Conservation (phyloP, 1,284 basidiomycete species). For the Cutaneotrichosporon arboriforme region DNA sequence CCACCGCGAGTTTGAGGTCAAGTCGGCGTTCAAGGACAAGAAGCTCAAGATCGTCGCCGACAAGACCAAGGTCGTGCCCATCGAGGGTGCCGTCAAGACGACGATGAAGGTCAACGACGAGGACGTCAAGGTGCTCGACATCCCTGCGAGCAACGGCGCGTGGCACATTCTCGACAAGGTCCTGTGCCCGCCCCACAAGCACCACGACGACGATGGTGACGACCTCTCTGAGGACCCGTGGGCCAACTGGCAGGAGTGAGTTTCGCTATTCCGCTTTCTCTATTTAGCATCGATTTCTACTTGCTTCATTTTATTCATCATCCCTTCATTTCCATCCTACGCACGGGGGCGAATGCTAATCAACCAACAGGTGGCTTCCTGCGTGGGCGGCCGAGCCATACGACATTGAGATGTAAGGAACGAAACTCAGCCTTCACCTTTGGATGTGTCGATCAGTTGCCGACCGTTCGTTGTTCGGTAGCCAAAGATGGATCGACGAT, state of each 20-base stretch:
- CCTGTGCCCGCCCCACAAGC: slow-evolving; percentile 53
- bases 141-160: slow-evolving; percentile 58
- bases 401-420: neutral
- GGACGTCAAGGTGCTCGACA: slow-evolving; percentile 53
- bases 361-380: neutral
- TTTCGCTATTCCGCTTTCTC: slow-evolving; percentile 12
- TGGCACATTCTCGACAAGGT: slow-evolving; percentile 56
- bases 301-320: no score
- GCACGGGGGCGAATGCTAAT: no score
- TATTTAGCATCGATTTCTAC: neutral
- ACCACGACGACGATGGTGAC: slow-evolving; percentile 33
- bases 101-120: slow-evolving; percentile 56
- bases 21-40: slow-evolving; percentile 54
- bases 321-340: no score
- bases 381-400: neutral
- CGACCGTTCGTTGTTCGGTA: neutral
- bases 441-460: no score
- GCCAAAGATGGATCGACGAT: neutral
- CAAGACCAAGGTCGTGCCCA: slow-evolving; percentile 51
- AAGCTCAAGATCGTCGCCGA: slow-evolving; percentile 54
- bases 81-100: slow-evolving; percentile 49
- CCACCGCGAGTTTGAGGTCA: slow-evolving; percentile 52
- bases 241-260: slow-evolving; percentile 59
- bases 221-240: slow-evolving; percentile 48
- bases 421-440: neutral